Conservation (phyloP, 169 alveolate genomes). For the Toxoplasma gondii region DNA sequence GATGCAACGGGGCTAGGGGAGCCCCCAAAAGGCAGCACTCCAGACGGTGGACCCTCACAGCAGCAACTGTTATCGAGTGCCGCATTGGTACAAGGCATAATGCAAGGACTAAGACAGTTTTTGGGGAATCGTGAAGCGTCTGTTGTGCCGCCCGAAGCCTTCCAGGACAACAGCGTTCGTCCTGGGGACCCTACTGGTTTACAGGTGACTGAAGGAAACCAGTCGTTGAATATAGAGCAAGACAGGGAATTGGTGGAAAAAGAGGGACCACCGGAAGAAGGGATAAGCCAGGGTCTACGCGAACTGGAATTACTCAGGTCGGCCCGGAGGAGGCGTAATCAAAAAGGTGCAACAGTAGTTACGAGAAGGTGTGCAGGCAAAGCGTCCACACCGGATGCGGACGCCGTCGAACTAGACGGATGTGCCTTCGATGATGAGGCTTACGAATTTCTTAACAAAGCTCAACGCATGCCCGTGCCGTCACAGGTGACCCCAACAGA, state of each 20-base stretch:
- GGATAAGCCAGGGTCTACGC: neutral
- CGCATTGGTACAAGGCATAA: neutral
- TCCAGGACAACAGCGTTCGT: neutral
- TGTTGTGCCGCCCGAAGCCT: neutral
- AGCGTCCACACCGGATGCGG: neutral
- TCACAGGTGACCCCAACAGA: neutral
- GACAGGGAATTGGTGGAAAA: neutral
- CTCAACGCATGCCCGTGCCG: neutral
- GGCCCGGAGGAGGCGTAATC: neutral
- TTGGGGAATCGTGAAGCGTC: neutral
- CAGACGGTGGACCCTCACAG: too few relatives aligned
- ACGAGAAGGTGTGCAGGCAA: neutral
- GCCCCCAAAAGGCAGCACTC: too few relatives aligned
- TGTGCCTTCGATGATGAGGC: slow-evolving; percentile 29
- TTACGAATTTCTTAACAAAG: neutral
- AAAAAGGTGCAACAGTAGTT: neutral
- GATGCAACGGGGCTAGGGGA: too few relatives aligned
- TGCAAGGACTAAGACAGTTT: neutral
- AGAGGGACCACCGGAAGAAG: neutral
- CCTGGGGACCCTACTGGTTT: too few relatives aligned
- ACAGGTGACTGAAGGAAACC: too few relatives aligned
- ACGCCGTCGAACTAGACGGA: neutral
- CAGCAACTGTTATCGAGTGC: too few relatives aligned
- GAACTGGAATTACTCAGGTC: neutral
- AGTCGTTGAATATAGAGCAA: too few relatives aligned